phyloP scores from a whole-genome alignment of 305 asterid genomes.

The Fraxinus sp. region DNA sequence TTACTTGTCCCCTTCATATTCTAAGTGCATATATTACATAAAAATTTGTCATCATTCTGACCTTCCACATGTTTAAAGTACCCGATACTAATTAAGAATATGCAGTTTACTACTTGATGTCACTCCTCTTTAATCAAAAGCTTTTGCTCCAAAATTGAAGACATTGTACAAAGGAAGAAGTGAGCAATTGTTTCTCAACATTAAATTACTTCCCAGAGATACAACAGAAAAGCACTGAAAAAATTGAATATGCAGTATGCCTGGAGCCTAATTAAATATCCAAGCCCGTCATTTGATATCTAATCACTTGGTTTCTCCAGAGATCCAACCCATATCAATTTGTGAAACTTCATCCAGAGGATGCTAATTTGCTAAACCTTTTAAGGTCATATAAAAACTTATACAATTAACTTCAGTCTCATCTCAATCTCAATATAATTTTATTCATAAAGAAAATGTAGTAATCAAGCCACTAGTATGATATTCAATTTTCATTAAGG shows the following conservation, averaged over 20 bases:
- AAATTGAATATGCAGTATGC: not conserved
- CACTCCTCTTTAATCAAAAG: not conserved
- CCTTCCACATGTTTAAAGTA: not conserved
- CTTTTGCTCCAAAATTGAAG: not conserved
- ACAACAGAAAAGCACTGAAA: not conserved
- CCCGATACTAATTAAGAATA: not conserved
- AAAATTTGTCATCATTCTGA: not conserved
- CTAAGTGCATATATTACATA: not conserved
- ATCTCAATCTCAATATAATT: not conserved
- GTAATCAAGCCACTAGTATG: not conserved
- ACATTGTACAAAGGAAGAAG: not conserved
- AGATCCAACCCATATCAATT: not conserved
- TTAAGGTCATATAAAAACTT: not conserved
- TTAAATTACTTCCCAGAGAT: not conserved
- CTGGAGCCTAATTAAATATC: not conserved
- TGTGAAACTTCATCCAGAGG: not conserved
- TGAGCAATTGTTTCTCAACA: not conserved
- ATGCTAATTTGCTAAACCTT: not conserved
- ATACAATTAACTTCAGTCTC: not conserved
- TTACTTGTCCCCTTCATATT: not conserved
- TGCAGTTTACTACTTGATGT: not conserved
- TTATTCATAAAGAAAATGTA: not conserved
- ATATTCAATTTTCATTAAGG: not conserved
- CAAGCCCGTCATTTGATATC: not conserved
- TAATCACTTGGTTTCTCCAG: not conserved